phyloP scores from a whole-genome alignment of 495 filamentous ascomycete species.

The Pyrenopolyporus hunteri region DNA sequence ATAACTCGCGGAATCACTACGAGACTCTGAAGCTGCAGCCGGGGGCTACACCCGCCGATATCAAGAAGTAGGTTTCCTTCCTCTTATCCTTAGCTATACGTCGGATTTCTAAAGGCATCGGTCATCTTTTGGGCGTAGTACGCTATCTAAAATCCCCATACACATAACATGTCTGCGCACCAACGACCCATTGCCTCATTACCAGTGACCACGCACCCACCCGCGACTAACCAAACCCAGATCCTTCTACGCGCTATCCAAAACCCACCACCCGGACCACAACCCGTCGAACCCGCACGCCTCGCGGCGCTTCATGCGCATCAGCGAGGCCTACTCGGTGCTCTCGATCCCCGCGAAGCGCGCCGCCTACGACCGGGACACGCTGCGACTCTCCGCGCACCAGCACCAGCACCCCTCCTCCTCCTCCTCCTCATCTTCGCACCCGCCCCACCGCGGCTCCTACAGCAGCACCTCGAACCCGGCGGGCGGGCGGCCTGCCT shows the following conservation, averaged over 20 bases:
- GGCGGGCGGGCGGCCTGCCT: slow-evolving; percentile 74
- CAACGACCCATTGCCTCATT: neutral
- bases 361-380: slow-evolving; percentile 79
- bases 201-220: slow-evolving; percentile 11
- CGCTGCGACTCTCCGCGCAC: slow-evolving; percentile 45
- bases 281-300: slow-evolving; percentile 79
- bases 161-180: neutral
- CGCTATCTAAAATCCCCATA: neutral
- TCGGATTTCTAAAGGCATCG: too few relatives aligned
- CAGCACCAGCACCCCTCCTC: slow-evolving; percentile 41
- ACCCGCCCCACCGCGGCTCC: slow-evolving; percentile 42
- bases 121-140: too few relatives aligned
- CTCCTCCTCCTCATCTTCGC: slow-evolving; percentile 30
- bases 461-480: slow-evolving; percentile 55
- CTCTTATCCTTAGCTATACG: too few relatives aligned
- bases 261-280: slow-evolving; percentile 90
- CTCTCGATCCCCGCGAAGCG: slow-evolving; percentile 76
- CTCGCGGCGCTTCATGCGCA: slow-evolving; percentile 76
- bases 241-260: slow-evolving; percentile 92
- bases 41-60: slow-evolving; percentile 72
- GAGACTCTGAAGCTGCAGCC: slow-evolving; percentile 76
- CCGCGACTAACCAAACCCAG: slow-evolving; percentile 47
- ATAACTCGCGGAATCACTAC: slow-evolving; percentile 67
- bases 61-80: slow-evolving; percentile 72
- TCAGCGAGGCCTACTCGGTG: slow-evolving; percentile 84